Conservation (phyloP, 225 moss, liverwort and hornwort species). For the Pleurozium schreberi region DNA sequence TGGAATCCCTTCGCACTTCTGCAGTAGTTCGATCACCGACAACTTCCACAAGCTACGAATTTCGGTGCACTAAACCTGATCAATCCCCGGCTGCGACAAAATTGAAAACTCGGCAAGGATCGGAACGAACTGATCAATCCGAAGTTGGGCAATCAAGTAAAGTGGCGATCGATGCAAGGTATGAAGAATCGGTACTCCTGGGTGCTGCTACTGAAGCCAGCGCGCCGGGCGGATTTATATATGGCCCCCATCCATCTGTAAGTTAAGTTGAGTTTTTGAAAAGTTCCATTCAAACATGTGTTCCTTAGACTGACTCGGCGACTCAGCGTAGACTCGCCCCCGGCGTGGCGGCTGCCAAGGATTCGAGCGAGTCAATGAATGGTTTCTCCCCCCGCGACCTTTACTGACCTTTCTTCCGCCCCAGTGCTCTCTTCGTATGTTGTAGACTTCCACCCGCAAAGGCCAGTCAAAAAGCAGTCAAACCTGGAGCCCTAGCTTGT, state of each 20-base stretch:
- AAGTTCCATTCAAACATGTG: neutral
- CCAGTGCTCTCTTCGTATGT: neutral
- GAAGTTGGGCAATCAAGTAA: neutral
- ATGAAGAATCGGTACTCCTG: neutral
- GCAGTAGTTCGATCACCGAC: neutral
- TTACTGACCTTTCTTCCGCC: neutral
- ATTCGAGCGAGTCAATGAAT: neutral
- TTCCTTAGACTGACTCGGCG: neutral
- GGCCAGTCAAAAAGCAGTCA: neutral
- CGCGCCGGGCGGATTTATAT: neutral
- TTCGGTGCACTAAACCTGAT: neutral
- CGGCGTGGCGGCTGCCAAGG: neutral
- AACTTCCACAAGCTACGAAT: neutral
- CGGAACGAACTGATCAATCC: neutral
- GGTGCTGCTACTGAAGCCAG: neutral
- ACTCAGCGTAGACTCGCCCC: neutral
- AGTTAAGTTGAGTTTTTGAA: too few species aligned
- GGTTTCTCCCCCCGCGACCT: neutral
- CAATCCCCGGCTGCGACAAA: neutral
- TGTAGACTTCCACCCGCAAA: neutral
- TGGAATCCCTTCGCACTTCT: neutral
- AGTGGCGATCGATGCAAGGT: neutral
- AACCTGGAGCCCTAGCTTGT: neutral
- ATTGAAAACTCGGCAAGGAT: too few species aligned
- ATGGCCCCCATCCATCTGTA: neutral